Percentiles rank a stretch among this genome's conserved stretches.
Conservation (phyloP, 345 rosid species). For the Boechera stricta region DNA sequence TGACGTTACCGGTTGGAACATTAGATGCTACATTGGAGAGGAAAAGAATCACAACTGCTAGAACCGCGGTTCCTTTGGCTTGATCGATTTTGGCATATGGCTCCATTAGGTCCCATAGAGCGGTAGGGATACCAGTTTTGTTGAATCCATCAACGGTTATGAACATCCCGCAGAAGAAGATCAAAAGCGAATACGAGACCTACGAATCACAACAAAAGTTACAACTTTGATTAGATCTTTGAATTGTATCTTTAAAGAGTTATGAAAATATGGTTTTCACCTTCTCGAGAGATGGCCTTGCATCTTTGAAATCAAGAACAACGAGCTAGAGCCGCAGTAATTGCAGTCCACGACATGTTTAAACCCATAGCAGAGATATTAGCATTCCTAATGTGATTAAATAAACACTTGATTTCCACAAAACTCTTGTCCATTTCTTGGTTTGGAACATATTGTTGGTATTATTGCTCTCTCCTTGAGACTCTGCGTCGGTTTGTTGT, state of each 20-base stretch:
- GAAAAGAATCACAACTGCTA: conserved; percentile 65
- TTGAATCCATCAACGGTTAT: conserved; percentile 85
- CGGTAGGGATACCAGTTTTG: conserved; percentile 80
- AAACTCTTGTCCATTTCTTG: conserved; percentile 54
- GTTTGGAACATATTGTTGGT: conserved; percentile 13
- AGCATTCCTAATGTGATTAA: conserved; percentile 72
- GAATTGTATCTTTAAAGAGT: not conserved
- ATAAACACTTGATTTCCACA: conserved; percentile 73
- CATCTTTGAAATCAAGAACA: conserved; percentile 86
- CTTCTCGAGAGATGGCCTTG: conserved; percentile 80
- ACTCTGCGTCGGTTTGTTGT: conserved; percentile 43
- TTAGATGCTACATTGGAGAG: conserved; percentile 85
- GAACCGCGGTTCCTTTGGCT: conserved; percentile 60
- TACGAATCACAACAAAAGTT: conserved; percentile 32
- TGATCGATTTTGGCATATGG: conserved; percentile 61
- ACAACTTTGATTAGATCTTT: not conserved
- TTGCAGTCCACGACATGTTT: conserved; percentile 92
- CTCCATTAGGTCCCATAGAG: conserved; percentile 79
- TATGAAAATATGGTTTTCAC: conserved; percentile 41
- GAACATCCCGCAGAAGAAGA: conserved; percentile 93
- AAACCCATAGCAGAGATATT: conserved; percentile 66
- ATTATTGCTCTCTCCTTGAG: conserved; percentile 34
- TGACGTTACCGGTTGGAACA: conserved; percentile 77
- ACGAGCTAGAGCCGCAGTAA: conserved; percentile 79
- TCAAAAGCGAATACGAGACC: conserved; percentile 81